Percentiles rank a stretch among this genome's conserved stretches.
phyloP scores from a whole-genome alignment of 352 stramenopile genomes.

The Globisporangium paddicum region DNA sequence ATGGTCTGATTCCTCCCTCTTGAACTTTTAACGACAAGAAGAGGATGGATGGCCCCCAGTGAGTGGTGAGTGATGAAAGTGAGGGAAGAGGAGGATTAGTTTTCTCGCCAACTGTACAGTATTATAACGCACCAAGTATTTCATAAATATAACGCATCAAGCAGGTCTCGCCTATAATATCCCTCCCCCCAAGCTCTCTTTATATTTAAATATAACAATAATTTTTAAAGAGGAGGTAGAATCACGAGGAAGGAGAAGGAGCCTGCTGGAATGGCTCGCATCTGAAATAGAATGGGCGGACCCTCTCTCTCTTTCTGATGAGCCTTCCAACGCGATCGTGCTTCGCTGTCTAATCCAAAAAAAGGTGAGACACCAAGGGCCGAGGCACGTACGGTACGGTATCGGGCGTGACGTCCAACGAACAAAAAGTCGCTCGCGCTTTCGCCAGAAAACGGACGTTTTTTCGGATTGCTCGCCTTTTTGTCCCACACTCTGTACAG shows the following conservation, averaged over 20 bases:
- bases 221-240: not conserved
- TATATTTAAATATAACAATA: no score
- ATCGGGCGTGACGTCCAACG: not conserved
- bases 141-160: no score
- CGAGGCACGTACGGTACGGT: not conserved
- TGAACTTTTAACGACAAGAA: not conserved
- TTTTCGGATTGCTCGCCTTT: constrained; percentile 1
- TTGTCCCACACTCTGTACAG: constrained; percentile 1
- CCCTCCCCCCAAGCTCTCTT: no score
- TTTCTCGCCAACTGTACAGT: no score
- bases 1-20: not conserved
- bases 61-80: no score
- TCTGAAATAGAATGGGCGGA: not conserved
- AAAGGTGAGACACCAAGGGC: not conserved
- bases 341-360: not conserved
- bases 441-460: not conserved
- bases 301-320: not conserved
- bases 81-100: not conserved
- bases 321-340: not conserved
- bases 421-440: not conserved
- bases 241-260: not conserved
- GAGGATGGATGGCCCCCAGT: not conserved
- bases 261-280: not conserved
- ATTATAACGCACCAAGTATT: no score
- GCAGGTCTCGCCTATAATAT: no score